Evolutionary conservation across 768 basidiomycete genomes (phyloP).

Genomic region (Hericium erinaceus): DNA sequence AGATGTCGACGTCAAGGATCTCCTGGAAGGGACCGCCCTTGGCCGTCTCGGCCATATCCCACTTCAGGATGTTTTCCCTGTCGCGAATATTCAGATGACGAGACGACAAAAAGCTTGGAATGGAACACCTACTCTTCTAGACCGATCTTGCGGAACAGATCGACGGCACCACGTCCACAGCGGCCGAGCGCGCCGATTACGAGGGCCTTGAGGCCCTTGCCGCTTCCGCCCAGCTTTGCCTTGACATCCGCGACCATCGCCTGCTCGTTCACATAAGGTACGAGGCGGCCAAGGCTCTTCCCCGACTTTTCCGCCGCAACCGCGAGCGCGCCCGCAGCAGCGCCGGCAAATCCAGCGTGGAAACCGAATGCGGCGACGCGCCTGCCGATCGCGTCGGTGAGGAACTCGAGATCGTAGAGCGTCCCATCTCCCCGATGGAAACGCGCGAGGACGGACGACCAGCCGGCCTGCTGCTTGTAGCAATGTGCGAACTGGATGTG

Average conservation of each 20-base stretch:
- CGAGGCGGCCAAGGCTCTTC: constrained; percentile 52
- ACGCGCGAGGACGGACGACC: constrained; percentile 77
- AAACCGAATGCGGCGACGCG: constrained; percentile 98
- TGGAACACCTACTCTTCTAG: constrained; percentile 66
- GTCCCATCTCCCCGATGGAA: constrained; percentile 79
- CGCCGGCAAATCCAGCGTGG: constrained; percentile 98
- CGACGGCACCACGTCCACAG: constrained; percentile 91
- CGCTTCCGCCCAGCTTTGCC: constrained; percentile 52
- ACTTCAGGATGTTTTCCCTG: constrained; percentile 91
- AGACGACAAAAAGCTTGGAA: not conserved
- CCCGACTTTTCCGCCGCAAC: constrained; percentile 57
- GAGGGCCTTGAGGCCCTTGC: constrained; percentile 71
- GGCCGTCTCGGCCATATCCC: constrained; percentile 95
- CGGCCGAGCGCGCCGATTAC: constrained; percentile 95
- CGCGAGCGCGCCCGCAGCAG: constrained; percentile 84
- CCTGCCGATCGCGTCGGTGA: constrained; percentile 73
- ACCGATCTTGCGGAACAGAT: constrained; percentile 94
- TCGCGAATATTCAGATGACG: not conserved
- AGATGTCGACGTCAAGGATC: constrained; percentile 93
- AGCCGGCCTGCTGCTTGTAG: constrained; percentile 92
- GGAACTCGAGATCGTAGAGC: constrained; percentile 93
- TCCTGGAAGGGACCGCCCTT: constrained; percentile 95
- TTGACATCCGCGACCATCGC: constrained; percentile 78
- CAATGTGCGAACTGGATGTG: constrained; percentile 99
- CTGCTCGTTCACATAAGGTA: constrained; percentile 75